Evolutionary conservation across 1,284 basidiomycete genomes (phyloP), one percentile per base, ranked within the genome.

Genomic region (Marasmius fiardii): DNA sequence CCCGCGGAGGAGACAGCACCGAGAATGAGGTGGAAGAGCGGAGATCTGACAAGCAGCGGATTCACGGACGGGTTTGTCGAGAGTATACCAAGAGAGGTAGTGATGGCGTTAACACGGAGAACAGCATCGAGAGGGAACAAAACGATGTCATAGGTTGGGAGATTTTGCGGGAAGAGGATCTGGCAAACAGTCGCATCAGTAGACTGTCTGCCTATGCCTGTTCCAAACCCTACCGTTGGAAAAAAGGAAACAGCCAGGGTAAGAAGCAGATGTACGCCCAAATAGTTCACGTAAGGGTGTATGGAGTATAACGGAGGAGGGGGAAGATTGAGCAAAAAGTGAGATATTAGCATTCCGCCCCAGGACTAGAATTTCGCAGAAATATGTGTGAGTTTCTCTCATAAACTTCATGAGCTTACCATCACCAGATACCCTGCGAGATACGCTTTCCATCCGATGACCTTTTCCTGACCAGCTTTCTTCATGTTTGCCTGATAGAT

Each of bases 111-210:
- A 8, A 72, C 70, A 48, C 78, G 74, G 28, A 81, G 66, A 21
- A 79, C 61, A 14, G 74, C 77, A 57, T 81, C 79, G 31, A 80
- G 56, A 1, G 78, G 78, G 62, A 77, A 75, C n/a, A 80, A 63
- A 11, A 72, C 35, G n/a, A 75, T 71, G 57, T 80, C 77, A 41
- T 73, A 34, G 14, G 31, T 41, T 10, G 51, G 21, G 33, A 54
- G 56, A 43, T 51, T 24, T 16, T 14, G 34, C 14, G 20, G 48
- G 54, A 28, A 52, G 33, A 26, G 39, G 39, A 41, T 41, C 39
- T 41, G 14, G 20, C 20, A n/a, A 41, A 14, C 5, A 20, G 20
- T 20, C 11, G 16, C 7, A 41, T 7, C 16, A 16, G 39, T n/a
- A 6, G 3, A 41, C n/a, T 41, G 16, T 10, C 5, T n/a, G n/a